These are phyloP conservation scores for Soucietia sequanensis DNA, from an alignment of 805 yeast species.

Conservation along the genomic window DNA sequence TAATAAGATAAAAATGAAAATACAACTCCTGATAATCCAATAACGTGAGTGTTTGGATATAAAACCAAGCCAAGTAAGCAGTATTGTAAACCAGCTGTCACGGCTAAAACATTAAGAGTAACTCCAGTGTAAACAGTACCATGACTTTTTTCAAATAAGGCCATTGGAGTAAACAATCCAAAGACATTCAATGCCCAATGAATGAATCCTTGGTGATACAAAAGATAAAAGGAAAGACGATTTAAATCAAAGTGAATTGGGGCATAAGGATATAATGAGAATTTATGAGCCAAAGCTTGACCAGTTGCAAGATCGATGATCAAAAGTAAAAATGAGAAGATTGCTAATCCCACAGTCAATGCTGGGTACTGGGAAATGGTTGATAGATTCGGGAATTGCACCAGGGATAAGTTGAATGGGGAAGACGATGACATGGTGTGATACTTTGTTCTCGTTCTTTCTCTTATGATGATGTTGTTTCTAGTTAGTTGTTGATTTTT, in stretches of 20 bases:
- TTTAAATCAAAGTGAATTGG: conserved; percentile 46
- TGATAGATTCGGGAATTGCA: conserved; percentile 3
- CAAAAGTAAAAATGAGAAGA: conserved; percentile 51
- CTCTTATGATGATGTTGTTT: too few species aligned
- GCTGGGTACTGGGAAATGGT: conserved; percentile 45
- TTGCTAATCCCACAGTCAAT: conserved; percentile 56
- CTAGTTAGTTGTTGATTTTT: too few species aligned
- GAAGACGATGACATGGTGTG: too few species aligned
- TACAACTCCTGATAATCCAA: conserved; percentile 75
- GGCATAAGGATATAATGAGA: conserved; percentile 57
- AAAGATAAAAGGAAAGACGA: conserved; percentile 66
- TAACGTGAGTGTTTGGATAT: conserved; percentile 51
- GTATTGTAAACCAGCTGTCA: conserved; percentile 64
- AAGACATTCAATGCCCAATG: conserved; percentile 63
- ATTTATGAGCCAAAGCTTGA: conserved; percentile 28
- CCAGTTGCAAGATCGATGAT: conserved; percentile 25
- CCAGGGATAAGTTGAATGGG: not conserved
- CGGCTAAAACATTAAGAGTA: conserved; percentile 69
- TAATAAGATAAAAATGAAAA: conserved; percentile 65
- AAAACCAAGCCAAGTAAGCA: conserved; percentile 50
- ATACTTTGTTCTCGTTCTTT: too few species aligned
- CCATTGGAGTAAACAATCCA: conserved; percentile 57
- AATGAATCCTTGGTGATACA: conserved; percentile 59
- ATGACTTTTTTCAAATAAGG: conserved; percentile 64
- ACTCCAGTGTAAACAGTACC: conserved; percentile 89